Evolutionary conservation across 202 grass and related monocot species (phyloP).

Genomic region (Elaeis oleifera): DNA sequence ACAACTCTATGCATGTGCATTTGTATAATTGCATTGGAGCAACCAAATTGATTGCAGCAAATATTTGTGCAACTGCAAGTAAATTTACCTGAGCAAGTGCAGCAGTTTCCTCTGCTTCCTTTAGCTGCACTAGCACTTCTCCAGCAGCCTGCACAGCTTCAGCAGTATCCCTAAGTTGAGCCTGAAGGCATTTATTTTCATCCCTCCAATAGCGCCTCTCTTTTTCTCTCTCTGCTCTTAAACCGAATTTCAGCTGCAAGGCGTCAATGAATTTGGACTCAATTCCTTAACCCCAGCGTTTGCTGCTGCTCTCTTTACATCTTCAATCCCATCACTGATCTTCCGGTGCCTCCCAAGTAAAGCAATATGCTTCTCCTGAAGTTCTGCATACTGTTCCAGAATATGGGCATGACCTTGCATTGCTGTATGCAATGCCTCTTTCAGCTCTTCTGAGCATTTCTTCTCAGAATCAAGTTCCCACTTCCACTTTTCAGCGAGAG

Average conservation of each 20-base stretch:
- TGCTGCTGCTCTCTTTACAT: slow-evolving; percentile 59
- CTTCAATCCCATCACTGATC: slow-evolving; percentile 79
- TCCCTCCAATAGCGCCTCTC: slow-evolving; percentile 49
- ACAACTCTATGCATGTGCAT: no score
- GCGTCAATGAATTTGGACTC: slow-evolving; percentile 66
- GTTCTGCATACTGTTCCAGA: slow-evolving; percentile 90
- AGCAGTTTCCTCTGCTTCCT: slow-evolving; percentile 69
- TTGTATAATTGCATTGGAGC: no score
- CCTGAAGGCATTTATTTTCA: slow-evolving; percentile 71
- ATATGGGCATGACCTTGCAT: slow-evolving; percentile 86
- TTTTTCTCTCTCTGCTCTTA: slow-evolving; percentile 56
- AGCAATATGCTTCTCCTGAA: slow-evolving; percentile 86
- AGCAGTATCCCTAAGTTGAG: slow-evolving; percentile 70
- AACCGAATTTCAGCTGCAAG: slow-evolving; percentile 70
- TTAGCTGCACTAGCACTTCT: slow-evolving; percentile 71
- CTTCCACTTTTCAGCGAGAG: slow-evolving; percentile 40
- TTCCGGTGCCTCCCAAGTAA: slow-evolving; percentile 60
- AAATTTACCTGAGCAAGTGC: slow-evolving; percentile 46
- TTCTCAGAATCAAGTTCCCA: slow-evolving; percentile 74
- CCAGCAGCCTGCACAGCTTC: slow-evolving; percentile 92
- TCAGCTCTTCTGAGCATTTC: slow-evolving; percentile 75
- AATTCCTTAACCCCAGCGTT: slow-evolving; percentile 59
- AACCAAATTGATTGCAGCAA: background rate
- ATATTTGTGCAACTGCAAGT: slow-evolving; percentile 13
- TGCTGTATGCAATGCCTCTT: slow-evolving; percentile 82